Conservation (phyloP, 2,329 filamentous ascomycete species). For the Ophiostoma triangulosporum region DNA sequence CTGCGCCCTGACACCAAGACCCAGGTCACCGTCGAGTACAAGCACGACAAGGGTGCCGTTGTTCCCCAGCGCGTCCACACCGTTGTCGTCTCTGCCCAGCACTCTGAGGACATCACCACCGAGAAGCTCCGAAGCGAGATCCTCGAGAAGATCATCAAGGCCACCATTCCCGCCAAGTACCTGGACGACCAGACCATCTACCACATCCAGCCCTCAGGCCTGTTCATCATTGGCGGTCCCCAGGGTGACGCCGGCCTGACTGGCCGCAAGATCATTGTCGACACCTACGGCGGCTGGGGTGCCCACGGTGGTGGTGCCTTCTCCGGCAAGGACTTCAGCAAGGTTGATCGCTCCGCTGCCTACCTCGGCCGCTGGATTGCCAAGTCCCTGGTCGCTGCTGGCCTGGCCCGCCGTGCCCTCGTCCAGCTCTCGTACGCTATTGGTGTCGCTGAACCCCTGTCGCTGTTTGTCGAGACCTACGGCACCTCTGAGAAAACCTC, state of each 20-base stretch:
- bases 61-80: conserved; percentile 89
- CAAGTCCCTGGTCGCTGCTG: conserved; percentile 87
- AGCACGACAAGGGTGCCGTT: conserved; percentile 88
- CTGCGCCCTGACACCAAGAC: conserved; percentile 98
- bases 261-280: conserved; percentile 98
- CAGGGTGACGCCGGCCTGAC: conserved; percentile 98
- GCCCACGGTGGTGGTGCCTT: conserved; percentile 99
- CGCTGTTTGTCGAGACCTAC: conserved; percentile 95
- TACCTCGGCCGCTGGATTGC: conserved; percentile 98
- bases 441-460: conserved; percentile 93
- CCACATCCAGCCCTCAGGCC: conserved; percentile 97
- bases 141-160: conserved; percentile 92
- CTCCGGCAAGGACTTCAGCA: conserved; percentile 99
- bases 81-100: conserved; percentile 91
- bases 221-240: conserved; percentile 97
- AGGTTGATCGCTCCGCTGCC: conserved; percentile 96
- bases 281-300: conserved; percentile 99
- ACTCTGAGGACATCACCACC: conserved; percentile 75
- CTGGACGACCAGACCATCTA: conserved; percentile 89
- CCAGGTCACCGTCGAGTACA: conserved; percentile 97
- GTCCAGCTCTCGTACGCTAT: conserved; percentile 99
- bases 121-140: conserved; percentile 91
- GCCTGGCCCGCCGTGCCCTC: conserved; percentile 79
- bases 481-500: conserved; percentile 83
- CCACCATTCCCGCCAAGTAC: conserved; percentile 83